phyloP scores from a whole-genome alignment of 805 yeast genomes.

The Pichia membranifaciens region DNA sequence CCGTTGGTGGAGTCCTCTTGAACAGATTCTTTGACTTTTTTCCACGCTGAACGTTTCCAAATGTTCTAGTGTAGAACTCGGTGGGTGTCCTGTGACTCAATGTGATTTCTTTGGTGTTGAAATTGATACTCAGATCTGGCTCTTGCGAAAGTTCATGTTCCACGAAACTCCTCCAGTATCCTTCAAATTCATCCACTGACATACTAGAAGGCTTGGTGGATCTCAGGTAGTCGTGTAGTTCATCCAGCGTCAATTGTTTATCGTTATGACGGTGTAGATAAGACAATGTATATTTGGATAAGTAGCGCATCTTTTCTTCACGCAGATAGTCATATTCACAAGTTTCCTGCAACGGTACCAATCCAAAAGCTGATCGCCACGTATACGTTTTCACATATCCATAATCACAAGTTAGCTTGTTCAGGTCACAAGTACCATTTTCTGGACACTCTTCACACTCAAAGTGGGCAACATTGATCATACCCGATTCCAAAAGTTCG shows the following conservation, averaged over 20 bases:
- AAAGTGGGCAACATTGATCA: constrained; percentile 39
- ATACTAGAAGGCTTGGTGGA: constrained; percentile 45
- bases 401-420: constrained; percentile 60
- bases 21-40: constrained; percentile 10
- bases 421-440: constrained; percentile 67
- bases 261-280: constrained; percentile 67
- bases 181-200: constrained; percentile 62
- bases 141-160: constrained; percentile 6
- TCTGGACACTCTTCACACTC: constrained; percentile 73
- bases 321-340: constrained; percentile 74
- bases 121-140: constrained; percentile 70
- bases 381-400: constrained; percentile 52
- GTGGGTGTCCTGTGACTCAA: constrained; percentile 44
- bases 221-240: constrained; percentile 60
- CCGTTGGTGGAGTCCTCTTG: constrained; percentile 12
- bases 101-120: constrained; percentile 20
- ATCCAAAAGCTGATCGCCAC: constrained; percentile 48
- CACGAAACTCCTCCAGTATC: constrained; percentile 60
- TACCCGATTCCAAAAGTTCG: constrained; percentile 34
- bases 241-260: constrained; percentile 51
- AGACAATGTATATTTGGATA: constrained; percentile 61
- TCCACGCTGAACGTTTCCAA: constrained; percentile 6
- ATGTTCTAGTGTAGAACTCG: constrained; percentile 12
- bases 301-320: constrained; percentile 58
- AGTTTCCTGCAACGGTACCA: constrained; percentile 53